Base-by-base conservation (phyloP, 768 basidiomycete species). In the Lepiota venenata region DNA sequence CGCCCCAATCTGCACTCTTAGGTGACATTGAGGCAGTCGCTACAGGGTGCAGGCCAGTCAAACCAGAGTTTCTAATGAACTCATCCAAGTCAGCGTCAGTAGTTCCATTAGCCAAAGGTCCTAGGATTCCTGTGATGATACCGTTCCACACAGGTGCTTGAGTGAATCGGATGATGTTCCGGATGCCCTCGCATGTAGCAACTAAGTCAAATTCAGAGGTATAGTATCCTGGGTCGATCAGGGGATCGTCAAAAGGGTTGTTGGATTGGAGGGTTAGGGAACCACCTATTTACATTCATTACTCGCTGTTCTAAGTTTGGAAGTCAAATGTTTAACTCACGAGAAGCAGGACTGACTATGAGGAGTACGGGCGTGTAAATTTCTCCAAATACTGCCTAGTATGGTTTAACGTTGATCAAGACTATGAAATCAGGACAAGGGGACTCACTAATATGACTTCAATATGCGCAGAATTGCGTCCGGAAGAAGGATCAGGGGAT, bases 21-120 rank as follows among this genome's bases (percentile, higher is more conserved):
- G 64, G 55, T 3, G 69, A 68, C 69, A 74, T 71, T 7, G 57
- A 58, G 4, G 70, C 67, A 0, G 70, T 72, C 5, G 69, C 65
- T 7, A 66, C 63, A 6, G 67, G 64, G 61, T 75, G 75, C 48
- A 58, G 64, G 2, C 65, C 55, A 1, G 69, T 64, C 12, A 42
- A 39, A 4, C 57, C 56, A 21, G 56, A 61, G 7, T 57, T 44
- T 6, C 65, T 58, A 10, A 72, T 47, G 29, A 61, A 67, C 0
- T 11, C 35, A 15, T 43, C 56, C 9, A 58, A 55, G 11, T 60
- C 59, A 18, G 42, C 20, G 15, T 60, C 50, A 4, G 55, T 56
- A 22, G 48, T 55, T 16, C 47, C 45, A 14, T 46, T 37, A 12
- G 59, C 40, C 20, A 48, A 57, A 2, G 57, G 52, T 12, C 25